A percentile compares a stretch with the other conserved stretches of the same genome.
Evolutionary conservation across 805 yeast species (phyloP).

Genomic region (Metschnikowia cerradonensis): DNA sequence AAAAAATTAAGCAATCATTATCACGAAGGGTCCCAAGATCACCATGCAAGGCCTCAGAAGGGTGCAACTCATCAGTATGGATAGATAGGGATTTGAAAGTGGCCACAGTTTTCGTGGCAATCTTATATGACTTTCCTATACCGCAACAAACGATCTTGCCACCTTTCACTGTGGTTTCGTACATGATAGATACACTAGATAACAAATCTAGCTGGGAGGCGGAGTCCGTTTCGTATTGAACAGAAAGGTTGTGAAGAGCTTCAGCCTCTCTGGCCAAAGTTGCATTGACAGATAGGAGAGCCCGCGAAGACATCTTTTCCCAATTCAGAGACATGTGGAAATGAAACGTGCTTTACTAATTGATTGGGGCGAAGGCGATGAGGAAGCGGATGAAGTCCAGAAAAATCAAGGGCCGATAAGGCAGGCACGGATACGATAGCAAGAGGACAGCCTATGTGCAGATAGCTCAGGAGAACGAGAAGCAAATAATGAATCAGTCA

Average conservation of each 20-base stretch:
- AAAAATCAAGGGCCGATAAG: no score
- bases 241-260: slow-evolving; percentile 43
- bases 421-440: no score
- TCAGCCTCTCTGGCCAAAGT: slow-evolving; percentile 45
- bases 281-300: slow-evolving; percentile 32
- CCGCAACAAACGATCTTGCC: slow-evolving; percentile 79
- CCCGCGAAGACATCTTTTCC: slow-evolving; percentile 17
- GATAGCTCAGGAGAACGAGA: background rate
- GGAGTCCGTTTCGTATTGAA: slow-evolving; percentile 43
- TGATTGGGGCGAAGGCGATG: background rate
- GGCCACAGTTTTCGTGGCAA: slow-evolving; percentile 74
- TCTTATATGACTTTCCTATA: slow-evolving; percentile 80
- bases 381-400: background rate
- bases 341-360: background rate
- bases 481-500: no score
- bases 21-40: slow-evolving; percentile 71
- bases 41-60: slow-evolving; percentile 87
- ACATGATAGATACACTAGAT: slow-evolving; percentile 40
- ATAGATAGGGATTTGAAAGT: slow-evolving; percentile 78
- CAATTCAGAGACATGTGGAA: slow-evolving; percentile 6
- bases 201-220: slow-evolving; percentile 45
- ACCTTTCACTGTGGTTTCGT: slow-evolving; percentile 26
- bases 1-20: slow-evolving; percentile 56
- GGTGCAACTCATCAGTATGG: slow-evolving; percentile 66
- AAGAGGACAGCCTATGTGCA: background rate